Conservation (phyloP, 176 grass and related monocot species). For the Miscanthus lutarioriparius region DNA sequence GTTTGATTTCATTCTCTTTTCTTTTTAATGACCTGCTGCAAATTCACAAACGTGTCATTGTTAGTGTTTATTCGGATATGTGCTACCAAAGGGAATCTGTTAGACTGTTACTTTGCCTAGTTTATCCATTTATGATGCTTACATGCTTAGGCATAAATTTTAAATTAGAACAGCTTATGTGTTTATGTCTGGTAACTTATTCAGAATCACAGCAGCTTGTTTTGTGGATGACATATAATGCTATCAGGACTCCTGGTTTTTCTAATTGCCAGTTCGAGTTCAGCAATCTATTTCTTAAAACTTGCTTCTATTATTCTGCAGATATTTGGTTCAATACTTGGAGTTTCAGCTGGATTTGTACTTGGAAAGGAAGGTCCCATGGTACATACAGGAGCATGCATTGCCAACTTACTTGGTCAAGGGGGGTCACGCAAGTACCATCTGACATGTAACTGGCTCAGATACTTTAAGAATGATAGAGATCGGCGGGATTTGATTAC, state of each 20-base stretch:
- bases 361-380: slow-evolving; percentile 96
- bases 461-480: slow-evolving; percentile 91
- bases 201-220: not conserved
- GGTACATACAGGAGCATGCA: slow-evolving; percentile 97
- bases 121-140: not conserved
- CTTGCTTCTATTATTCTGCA: slow-evolving; percentile 29
- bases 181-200: not conserved
- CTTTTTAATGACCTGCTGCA: not conserved
- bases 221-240: slow-evolving; percentile 14
- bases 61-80: slow-evolving; percentile 14
- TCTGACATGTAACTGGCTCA: slow-evolving; percentile 88
- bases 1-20: not conserved
- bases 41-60: not conserved
- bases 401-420: slow-evolving; percentile 91
- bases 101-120: not conserved
- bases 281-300: slow-evolving; percentile 18
- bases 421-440: slow-evolving; percentile 93
- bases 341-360: slow-evolving; percentile 96
- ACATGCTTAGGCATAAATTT: not conserved
- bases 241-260: not conserved
- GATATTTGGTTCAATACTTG: slow-evolving; percentile 91
- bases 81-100: not conserved
- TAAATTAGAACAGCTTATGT: not conserved
- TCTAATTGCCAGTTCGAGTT: not conserved
- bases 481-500: slow-evolving; percentile 95